A percentile compares a stretch with the other conserved stretches of the same genome.
These are phyloP conservation scores for Astrocystis sublimbata DNA, from an alignment of 495 filamentous ascomycete species.

Conservation along the genomic window DNA sequence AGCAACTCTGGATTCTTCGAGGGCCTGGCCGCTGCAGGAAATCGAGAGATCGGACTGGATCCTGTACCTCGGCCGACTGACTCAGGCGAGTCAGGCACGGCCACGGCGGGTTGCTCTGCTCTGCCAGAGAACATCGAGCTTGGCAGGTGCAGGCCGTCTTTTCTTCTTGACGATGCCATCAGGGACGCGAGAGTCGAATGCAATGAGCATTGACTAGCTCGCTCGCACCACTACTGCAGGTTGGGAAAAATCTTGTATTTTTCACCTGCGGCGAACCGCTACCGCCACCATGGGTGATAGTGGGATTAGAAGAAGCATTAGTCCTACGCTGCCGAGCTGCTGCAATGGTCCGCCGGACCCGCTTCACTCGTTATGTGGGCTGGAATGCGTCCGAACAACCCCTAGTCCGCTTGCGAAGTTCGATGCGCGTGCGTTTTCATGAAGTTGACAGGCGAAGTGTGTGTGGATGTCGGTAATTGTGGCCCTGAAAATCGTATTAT, in stretches of 20 bases:
- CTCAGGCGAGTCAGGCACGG: background rate
- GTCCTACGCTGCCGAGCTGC: background rate
- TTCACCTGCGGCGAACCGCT: too few relatives aligned
- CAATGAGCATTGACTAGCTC: background rate
- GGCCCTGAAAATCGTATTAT: background rate
- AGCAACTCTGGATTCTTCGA: background rate
- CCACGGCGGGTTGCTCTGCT: too few relatives aligned
- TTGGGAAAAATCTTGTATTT: background rate
- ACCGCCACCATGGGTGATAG: background rate
- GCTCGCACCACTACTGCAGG: background rate
- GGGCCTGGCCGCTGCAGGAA: background rate
- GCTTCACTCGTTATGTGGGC: conserved; percentile 17
- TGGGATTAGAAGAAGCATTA: conserved; percentile 16
- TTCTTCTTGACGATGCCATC: too few relatives aligned
- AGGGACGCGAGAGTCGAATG: too few relatives aligned
- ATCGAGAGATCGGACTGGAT: background rate
- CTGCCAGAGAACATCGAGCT: background rate
- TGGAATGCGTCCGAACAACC: background rate
- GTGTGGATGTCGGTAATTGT: background rate
- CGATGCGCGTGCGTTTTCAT: background rate
- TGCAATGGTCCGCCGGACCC: conserved; percentile 18
- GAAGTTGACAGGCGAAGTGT: background rate
- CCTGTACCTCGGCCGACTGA: background rate
- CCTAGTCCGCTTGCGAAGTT: background rate
- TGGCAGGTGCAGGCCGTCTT: background rate